phyloP scores from a whole-genome alignment of 1,139 yeast species.

The Candida tetrigidarum region DNA sequence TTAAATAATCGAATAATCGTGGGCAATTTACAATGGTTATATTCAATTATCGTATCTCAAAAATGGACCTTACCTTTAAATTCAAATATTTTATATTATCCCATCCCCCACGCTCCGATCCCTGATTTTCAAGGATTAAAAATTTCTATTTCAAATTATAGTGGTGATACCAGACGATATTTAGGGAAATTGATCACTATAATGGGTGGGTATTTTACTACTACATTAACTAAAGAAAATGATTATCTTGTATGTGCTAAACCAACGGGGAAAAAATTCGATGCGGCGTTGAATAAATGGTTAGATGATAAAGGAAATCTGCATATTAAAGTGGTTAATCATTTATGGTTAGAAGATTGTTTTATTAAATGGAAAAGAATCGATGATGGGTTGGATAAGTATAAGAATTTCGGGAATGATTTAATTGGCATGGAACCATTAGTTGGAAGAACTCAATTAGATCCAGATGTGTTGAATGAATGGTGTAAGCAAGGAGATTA shows the following conservation, averaged over 20 bases:
- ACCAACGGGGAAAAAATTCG: conserved; percentile 73
- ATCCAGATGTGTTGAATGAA: conserved; percentile 39
- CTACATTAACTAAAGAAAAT: conserved; percentile 65
- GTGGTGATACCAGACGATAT: conserved; percentile 82
- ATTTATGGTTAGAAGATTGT: conserved; percentile 89
- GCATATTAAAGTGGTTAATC: conserved; percentile 64
- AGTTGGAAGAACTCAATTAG: conserved; percentile 56
- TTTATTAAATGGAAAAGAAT: conserved; percentile 62
- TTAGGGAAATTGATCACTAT: conserved; percentile 65
- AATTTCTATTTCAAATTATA: conserved; percentile 77
- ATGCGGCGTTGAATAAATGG: conserved; percentile 71
- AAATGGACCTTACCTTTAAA: conserved; percentile 61
- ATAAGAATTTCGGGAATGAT: conserved; percentile 48
- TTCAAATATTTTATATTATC: conserved; percentile 68
- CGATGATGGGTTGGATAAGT: conserved; percentile 48
- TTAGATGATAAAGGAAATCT: conserved; percentile 29
- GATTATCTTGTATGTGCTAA: conserved; percentile 76
- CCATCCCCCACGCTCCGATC: conserved; percentile 60
- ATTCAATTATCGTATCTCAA: conserved; percentile 59
- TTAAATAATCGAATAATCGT: conserved; percentile 37
- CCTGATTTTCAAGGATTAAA: conserved; percentile 54
- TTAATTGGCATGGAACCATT: conserved; percentile 41
- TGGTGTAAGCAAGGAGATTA: conserved; percentile 32
- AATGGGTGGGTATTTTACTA: conserved; percentile 79
- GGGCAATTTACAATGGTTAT: conserved; percentile 80